Base-by-base conservation (phyloP, 1,284 basidiomycete species). In the Moesziomyces sp. region DNA sequence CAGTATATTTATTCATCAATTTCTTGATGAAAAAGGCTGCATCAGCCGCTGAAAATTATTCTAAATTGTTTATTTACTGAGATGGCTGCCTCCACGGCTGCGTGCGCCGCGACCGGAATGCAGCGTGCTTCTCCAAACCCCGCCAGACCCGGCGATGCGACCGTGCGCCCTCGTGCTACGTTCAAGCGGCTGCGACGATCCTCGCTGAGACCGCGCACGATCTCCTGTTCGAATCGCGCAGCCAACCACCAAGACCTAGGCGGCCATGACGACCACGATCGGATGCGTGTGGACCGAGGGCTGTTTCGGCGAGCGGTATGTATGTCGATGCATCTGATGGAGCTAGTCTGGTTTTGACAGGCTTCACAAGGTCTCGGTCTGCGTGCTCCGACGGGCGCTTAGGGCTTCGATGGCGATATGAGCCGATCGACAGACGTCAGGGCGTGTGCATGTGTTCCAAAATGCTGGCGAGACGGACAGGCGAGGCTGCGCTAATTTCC, bases 41-140 rank as follows among this genome's bases (percentile, higher is more conserved):
- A 21, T 21, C 21, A 21, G 21, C 21, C 21, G 21, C 21, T 21
- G 21, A 21, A 21, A 21, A 21, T 21, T 21, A 2, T 2, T 21
- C 2, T 21, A 21, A 21, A 21, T 21, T 21, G 21, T 21, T 21
- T 21, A 21, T 21, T 21, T 21, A 1, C 21, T 21, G 21, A 21
- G 21, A 28, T 45, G 26, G 10, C 28, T 21, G 28, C 19, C 28
- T 42, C 44, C 42, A 30, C 21, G 10, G 30, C 21, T 28, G 38
- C 50, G 34, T 45, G 52, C 52, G 46, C 34, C 19, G 34, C 35
- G 35, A 42, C 46, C 11, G 53, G 53, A 55, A 55, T 55, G 53
- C 46, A 13, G 23, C 53, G 14, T 55, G 53, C 53, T 55, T 48
- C 21, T 28, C 24, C 18, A 5, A 13, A 18, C 18, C 50, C 21